A percentile compares a stretch with the other conserved stretches of the same genome.
Evolutionary conservation across 2,329 filamentous ascomycete genomes (phyloP).

Genomic region (Aureobasidium uvarum): DNA sequence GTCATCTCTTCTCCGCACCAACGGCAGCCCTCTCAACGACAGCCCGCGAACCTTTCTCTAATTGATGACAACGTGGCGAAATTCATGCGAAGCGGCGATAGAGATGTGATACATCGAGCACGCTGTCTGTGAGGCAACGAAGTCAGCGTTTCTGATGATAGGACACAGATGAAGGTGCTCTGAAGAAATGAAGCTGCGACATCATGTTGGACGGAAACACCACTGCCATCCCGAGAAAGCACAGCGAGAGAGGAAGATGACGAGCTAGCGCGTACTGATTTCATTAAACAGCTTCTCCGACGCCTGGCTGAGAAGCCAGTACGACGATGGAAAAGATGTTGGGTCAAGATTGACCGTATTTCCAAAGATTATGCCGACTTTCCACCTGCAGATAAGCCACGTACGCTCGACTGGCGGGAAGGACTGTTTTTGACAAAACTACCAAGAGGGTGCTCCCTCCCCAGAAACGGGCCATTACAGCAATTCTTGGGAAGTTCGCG

Average conservation of each 20-base stretch:
- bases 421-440: neutral
- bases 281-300: neutral
- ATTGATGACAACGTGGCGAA: neutral
- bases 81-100: neutral
- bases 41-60: neutral
- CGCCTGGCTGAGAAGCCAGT: constrained; percentile 7
- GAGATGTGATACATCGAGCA: neutral
- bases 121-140: too few relatives aligned
- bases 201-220: neutral
- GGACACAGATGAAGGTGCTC: neutral
- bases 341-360: neutral
- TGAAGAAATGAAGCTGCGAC: neutral
- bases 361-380: neutral
- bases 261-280: neutral
- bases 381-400: constrained; percentile 3
- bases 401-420: neutral
- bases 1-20: constrained; percentile 4
- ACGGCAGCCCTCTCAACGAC: neutral
- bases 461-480: neutral
- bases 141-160: neutral
- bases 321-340: constrained; percentile 8
- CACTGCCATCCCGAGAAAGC: neutral
- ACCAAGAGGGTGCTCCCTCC: neutral
- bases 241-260: neutral
- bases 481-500: neutral